Base-by-base conservation (phyloP, 2,329 filamentous ascomycete species). In the Neofusicoccum laricinum region DNA sequence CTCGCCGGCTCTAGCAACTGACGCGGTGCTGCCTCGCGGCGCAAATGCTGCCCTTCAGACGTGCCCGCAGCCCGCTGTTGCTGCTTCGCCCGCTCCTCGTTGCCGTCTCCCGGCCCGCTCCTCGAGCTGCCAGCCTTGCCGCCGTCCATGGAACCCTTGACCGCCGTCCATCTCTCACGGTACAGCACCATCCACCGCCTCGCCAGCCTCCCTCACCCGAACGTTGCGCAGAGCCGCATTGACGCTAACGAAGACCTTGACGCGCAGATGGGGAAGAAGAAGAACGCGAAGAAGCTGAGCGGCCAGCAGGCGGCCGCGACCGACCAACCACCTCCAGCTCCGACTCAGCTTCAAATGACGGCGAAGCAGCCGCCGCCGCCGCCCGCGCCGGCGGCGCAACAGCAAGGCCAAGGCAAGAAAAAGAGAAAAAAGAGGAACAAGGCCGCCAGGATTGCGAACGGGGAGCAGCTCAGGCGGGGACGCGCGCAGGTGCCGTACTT, bases 181-280 rank as follows among this genome's bases (percentile, higher is more conserved):
- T 59, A 59, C 41, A 46, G 10, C 40, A 46, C 55, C 21, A 46
- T 41, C 51, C 14, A 12, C 53, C 43, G 38, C 53, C 53, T 55
- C 32, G 17, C 11, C 19, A n/a, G 34, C 12, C 19, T 11, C 19
- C 38, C 43, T 17, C 21, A n/a, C 34, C n/a, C 14, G 11, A 15
- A 21, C 50, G 1, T 17, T 7, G 11, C 12, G 3, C 12, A 36
- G 19, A 38, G 34, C 12, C 12, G 4, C 25, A 32, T n/a, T 43
- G 21, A 45, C 25, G 36, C 55, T 59, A 12, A 59, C 55, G 10
- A 59, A 19, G 4, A 34, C 38, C 14, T 25, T n/a, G 25, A 45
- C 48, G 38, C 38, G 34, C 48, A 63, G 61, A 63, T 63, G 61
- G 61, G 48, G 36, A 63, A 25, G 25, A 63, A 63, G 46, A 63